Percentiles rank a stretch among this genome's conserved stretches.
These are phyloP conservation scores for Salix viminalis DNA, from an alignment of 345 rosid species.

Conservation along the genomic window DNA sequence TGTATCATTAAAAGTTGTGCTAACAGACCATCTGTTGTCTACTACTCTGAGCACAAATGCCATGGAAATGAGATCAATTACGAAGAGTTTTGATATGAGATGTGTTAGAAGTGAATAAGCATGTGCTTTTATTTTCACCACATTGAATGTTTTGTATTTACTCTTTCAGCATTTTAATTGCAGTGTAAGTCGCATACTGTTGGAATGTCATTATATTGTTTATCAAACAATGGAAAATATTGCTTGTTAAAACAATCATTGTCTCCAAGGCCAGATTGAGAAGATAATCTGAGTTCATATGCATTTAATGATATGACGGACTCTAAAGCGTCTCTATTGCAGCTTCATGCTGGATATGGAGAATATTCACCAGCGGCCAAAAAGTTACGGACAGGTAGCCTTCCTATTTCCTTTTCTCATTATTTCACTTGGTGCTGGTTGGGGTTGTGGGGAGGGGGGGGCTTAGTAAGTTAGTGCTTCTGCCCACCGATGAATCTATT, in stretches of 20 bases:
- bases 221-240: not conserved
- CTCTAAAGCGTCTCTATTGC: conserved; percentile 22
- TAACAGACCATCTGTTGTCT: not conserved
- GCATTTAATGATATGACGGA: not conserved
- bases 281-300: not conserved
- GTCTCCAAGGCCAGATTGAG: not conserved
- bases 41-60: not conserved
- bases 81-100: not conserved
- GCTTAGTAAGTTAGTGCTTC: not conserved
- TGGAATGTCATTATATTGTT: not conserved
- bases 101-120: not conserved
- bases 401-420: not conserved
- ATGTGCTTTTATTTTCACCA: not conserved
- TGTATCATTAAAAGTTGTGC: not conserved
- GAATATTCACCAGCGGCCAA: conserved; percentile 47
- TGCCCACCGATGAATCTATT: not conserved
- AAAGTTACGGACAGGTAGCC: conserved; percentile 46
- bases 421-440: not conserved
- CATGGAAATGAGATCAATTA: not conserved
- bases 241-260: not conserved
- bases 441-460: no score
- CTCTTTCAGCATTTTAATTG: not conserved
- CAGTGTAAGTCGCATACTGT: not conserved
- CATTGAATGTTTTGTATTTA: not conserved
- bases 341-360: conserved; percentile 81